Percentiles rank a stretch among this genome's conserved stretches.
phyloP scores from a whole-genome alignment of 495 filamentous ascomycete genomes.

The Penicillium flavigenum region DNA sequence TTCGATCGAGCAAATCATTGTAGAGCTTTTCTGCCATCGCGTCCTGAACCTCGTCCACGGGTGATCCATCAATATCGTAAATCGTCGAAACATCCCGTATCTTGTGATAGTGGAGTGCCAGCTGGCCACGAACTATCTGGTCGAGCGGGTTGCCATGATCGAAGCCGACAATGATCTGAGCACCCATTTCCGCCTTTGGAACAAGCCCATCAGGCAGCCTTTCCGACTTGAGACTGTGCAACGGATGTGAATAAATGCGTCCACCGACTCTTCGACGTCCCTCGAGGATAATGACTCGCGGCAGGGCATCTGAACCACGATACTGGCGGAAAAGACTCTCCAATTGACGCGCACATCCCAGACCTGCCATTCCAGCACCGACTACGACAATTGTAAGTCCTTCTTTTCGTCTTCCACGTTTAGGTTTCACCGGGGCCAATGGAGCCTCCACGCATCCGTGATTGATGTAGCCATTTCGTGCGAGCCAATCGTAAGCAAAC shows the following conservation, averaged over 20 bases:
- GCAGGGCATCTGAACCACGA: slow-evolving; percentile 61
- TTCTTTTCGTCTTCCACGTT: slow-evolving; percentile 49
- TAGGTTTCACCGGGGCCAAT: slow-evolving; percentile 35
- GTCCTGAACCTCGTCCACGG: slow-evolving; percentile 79
- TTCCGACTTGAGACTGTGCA: slow-evolving; percentile 58
- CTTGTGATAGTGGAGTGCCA: slow-evolving; percentile 81
- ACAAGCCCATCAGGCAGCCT: slow-evolving; percentile 49
- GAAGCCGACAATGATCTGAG: slow-evolving; percentile 96
- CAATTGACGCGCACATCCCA: slow-evolving; percentile 89
- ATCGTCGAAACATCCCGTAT: slow-evolving; percentile 83
- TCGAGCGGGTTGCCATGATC: slow-evolving; percentile 93
- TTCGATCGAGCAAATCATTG: slow-evolving; percentile 89
- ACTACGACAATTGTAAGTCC: slow-evolving; percentile 74
- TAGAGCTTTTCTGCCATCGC: slow-evolving; percentile 82
- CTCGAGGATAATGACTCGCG: slow-evolving; percentile 81
- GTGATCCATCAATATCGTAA: slow-evolving; percentile 81
- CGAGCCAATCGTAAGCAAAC: slow-evolving; percentile 89
- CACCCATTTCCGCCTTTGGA: slow-evolving; percentile 93
- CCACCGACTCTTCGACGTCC: slow-evolving; percentile 87
- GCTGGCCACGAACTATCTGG: slow-evolving; percentile 83
- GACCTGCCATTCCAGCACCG: slow-evolving; percentile 90
- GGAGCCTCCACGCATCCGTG: slow-evolving; percentile 83
- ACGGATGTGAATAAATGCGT: slow-evolving; percentile 86
- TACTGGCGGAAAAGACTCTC: slow-evolving; percentile 81
- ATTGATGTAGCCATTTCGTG: slow-evolving; percentile 92